These are phyloP conservation scores for Fomes fomentarius DNA, from an alignment of 1,284 basidiomycete genomes.

Conservation along the genomic window DNA sequence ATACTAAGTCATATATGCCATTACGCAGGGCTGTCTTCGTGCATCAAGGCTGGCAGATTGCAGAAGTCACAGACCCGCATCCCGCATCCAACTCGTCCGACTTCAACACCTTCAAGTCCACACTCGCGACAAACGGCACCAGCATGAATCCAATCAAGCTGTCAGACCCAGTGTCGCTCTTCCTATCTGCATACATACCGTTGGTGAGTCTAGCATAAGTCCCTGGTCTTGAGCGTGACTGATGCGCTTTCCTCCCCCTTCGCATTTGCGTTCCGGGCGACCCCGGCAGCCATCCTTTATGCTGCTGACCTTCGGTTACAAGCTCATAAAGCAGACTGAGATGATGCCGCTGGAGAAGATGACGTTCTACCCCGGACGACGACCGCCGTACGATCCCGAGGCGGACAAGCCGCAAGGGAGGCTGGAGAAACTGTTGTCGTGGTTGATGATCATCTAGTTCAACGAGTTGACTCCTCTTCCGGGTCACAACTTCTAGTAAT, in stretches of 20 bases:
- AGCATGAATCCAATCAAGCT: background rate
- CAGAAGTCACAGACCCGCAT: conserved; percentile 4
- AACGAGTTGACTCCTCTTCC: too few relatives aligned
- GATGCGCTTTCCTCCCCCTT: too few relatives aligned
- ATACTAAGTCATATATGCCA: too few relatives aligned
- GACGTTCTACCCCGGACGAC: conserved; percentile 25
- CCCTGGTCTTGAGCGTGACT: too few relatives aligned
- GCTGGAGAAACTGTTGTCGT: conserved; percentile 14
- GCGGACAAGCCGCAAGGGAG: conserved; percentile 7
- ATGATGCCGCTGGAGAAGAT: conserved; percentile 33
- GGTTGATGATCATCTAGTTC: conserved; percentile 17
- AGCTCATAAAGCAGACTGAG: conserved; percentile 35
- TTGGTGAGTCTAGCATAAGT: too few relatives aligned
- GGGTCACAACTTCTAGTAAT: too few relatives aligned
- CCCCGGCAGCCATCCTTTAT: conserved; percentile 32
- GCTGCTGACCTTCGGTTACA: conserved; percentile 35
- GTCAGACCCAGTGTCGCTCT: conserved; percentile 25
- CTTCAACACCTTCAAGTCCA: too few relatives aligned
- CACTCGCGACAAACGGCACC: background rate
- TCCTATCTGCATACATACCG: conserved; percentile 34
- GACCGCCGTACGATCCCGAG: conserved; percentile 7
- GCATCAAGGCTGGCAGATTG: conserved; percentile 30
- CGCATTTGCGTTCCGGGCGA: too few relatives aligned
- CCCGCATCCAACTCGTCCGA: too few relatives aligned
- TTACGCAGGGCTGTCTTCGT: conserved; percentile 31